Percentiles rank a stretch among this genome's conserved stretches.
Conservation (phyloP, 805 yeast species). For the Kluyveromyces lactis region DNA sequence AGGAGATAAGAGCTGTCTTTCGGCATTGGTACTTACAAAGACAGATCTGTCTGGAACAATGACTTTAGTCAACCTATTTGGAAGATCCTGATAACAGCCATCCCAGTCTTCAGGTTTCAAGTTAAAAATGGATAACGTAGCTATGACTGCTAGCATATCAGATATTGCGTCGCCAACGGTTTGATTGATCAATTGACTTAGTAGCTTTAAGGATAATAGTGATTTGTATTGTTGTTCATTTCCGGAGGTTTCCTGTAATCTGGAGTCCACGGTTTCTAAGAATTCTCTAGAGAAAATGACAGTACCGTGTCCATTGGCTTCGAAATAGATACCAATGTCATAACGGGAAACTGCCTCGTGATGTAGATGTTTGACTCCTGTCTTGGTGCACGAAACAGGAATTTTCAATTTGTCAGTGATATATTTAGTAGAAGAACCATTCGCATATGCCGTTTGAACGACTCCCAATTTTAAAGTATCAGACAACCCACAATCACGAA, state of each 20-base stretch:
- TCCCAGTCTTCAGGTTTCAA: slow-evolving; percentile 70
- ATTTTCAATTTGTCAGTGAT: slow-evolving; percentile 50
- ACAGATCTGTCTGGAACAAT: slow-evolving; percentile 71
- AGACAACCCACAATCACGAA: slow-evolving; percentile 36
- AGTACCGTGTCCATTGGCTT: slow-evolving; percentile 99
- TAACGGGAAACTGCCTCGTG: slow-evolving; percentile 74
- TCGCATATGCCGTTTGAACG: slow-evolving; percentile 96
- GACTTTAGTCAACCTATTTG: slow-evolving; percentile 76
- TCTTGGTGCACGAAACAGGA: slow-evolving; percentile 84
- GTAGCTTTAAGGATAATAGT: slow-evolving; percentile 44
- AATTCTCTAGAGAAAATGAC: slow-evolving; percentile 65
- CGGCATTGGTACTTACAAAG: slow-evolving; percentile 86
- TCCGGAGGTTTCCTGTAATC: slow-evolving; percentile 20
- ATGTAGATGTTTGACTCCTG: slow-evolving; percentile 95
- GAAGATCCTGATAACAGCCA: slow-evolving; percentile 68
- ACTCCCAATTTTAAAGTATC: slow-evolving; percentile 55
- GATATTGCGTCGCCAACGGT: slow-evolving; percentile 98
- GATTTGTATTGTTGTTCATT: slow-evolving; percentile 26
- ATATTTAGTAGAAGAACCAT: slow-evolving; percentile 80
- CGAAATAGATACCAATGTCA: slow-evolving; percentile 91
- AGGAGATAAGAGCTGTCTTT: slow-evolving; percentile 72
- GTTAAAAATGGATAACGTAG: slow-evolving; percentile 47
- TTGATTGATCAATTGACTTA: slow-evolving; percentile 77
- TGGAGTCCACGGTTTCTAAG: slow-evolving; percentile 29
- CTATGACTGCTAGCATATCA: slow-evolving; percentile 74